A percentile compares a stretch with the other conserved stretches of the same genome.
Conservation (phyloP, 2,329 filamentous ascomycete genomes). For the Thielaviopsis ethacetica region DNA sequence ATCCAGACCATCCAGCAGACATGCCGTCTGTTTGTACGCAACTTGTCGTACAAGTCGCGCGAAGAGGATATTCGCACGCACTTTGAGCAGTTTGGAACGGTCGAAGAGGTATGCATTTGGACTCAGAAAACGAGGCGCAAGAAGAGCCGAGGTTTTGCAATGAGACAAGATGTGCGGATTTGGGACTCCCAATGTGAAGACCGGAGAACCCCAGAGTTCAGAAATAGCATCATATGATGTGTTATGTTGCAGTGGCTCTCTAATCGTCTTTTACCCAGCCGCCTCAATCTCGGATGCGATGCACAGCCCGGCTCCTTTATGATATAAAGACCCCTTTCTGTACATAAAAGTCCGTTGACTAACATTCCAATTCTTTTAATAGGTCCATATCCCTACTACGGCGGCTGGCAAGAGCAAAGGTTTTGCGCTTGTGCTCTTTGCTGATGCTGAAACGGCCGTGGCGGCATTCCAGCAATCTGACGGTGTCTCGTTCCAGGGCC, state of each 20-base stretch:
- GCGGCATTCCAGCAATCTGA: conserved; percentile 67
- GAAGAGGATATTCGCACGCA: conserved; percentile 59
- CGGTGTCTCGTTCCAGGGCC: conserved; percentile 78
- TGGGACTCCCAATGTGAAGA: neutral
- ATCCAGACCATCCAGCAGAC: conserved; percentile 52
- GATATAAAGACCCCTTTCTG: neutral
- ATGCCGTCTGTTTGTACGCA: conserved; percentile 72
- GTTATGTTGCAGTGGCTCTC: neutral
- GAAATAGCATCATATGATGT: neutral
- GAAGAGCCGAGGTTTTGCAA: conserved; percentile 20
- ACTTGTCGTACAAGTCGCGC: conserved; percentile 65
- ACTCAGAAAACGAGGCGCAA: conserved; percentile 5
- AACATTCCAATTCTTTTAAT: conserved; percentile 16
- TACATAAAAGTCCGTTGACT: neutral
- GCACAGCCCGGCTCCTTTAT: neutral
- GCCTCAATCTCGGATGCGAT: neutral
- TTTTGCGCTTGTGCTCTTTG: conserved; percentile 74
- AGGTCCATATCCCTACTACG: conserved; percentile 79
- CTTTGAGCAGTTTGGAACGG: conserved; percentile 55
- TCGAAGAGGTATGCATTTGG: conserved; percentile 66
- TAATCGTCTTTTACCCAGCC: neutral
- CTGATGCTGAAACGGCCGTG: conserved; percentile 54
- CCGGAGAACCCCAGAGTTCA: neutral
- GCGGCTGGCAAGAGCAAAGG: conserved; percentile 65
- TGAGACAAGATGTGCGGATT: neutral